These are phyloP conservation scores for Cladophialophora psammophila DNA, from an alignment of 2,329 filamentous ascomycete genomes.

Conservation along the genomic window DNA sequence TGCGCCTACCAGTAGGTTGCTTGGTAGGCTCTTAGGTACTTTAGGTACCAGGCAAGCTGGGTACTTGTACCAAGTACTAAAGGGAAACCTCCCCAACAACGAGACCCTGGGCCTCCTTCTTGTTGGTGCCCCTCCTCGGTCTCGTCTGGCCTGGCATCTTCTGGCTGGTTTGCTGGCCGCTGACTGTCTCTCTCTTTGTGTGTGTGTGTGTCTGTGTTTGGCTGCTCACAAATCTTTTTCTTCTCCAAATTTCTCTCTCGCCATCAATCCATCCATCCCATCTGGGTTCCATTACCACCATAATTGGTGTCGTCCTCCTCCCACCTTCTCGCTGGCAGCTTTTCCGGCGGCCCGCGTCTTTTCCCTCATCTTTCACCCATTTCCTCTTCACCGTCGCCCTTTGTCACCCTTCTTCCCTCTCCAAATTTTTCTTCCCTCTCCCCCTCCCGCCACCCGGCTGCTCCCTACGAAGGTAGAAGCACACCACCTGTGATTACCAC, in stretches of 20 bases:
- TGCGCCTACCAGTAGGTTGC: not conserved
- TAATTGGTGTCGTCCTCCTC: conserved; percentile 1
- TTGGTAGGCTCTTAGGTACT: not conserved
- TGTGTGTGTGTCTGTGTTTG: not conserved
- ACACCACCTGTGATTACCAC: conserved; percentile 17
- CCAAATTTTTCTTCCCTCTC: conserved; percentile 22
- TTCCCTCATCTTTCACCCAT: conserved; percentile 25
- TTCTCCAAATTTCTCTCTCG: conserved; percentile 11
- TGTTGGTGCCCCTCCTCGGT: not conserved
- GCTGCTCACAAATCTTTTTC: conserved; percentile 21
- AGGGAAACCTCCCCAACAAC: conserved; percentile 6
- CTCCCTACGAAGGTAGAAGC: conserved; percentile 8
- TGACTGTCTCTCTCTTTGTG: not conserved
- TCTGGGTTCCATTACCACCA: not conserved
- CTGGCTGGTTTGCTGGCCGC: conserved; percentile 8
- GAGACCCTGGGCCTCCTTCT: not conserved
- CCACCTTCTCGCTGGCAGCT: not conserved
- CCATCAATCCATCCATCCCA: conserved; percentile 4
- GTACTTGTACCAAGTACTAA: not conserved
- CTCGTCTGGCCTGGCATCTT: conserved; percentile 16
- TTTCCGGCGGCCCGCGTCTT: conserved; percentile 17
- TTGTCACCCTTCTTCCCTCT: conserved; percentile 12
- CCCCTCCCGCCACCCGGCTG: not conserved
- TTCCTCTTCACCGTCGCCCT: conserved; percentile 21
- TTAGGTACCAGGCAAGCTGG: not conserved